Percentiles rank a stretch among this genome's conserved stretches.
phyloP scores from a whole-genome alignment of 495 filamentous ascomycete genomes.

The Bacidia rubella region DNA sequence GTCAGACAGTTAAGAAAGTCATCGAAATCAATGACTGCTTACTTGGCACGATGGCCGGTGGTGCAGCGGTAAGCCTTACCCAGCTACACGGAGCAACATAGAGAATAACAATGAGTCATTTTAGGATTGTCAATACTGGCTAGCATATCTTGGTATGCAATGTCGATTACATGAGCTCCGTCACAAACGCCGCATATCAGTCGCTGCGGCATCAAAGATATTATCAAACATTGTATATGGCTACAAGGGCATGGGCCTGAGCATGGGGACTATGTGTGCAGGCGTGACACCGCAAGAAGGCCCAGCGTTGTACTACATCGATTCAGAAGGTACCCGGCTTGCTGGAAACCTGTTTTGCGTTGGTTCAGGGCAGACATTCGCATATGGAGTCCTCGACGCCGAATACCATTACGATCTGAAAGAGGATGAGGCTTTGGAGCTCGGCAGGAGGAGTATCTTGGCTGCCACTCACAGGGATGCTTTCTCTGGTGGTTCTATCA shows the following conservation, averaged over 20 bases:
- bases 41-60: slow-evolving; percentile 95
- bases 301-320: slow-evolving; percentile 96
- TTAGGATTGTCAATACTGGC: slow-evolving; percentile 98
- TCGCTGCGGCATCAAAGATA: slow-evolving; percentile 95
- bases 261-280: slow-evolving; percentile 98
- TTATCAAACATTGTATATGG: slow-evolving; percentile 94
- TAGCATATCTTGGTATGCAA: slow-evolving; percentile 96
- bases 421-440: slow-evolving; percentile 74
- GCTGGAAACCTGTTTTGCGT: slow-evolving; percentile 96
- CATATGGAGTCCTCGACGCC: slow-evolving; percentile 92
- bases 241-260: slow-evolving; percentile 95
- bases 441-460: slow-evolving; percentile 81
- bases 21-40: slow-evolving; percentile 87
- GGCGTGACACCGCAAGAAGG: slow-evolving; percentile 94
- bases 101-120: slow-evolving; percentile 5
- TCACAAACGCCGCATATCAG: slow-evolving; percentile 95
- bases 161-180: slow-evolving; percentile 97
- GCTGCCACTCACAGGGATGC: slow-evolving; percentile 97
- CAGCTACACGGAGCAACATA: slow-evolving; percentile 3
- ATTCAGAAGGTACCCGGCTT: slow-evolving; percentile 88
- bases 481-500: slow-evolving; percentile 96
- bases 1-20: slow-evolving; percentile 98
- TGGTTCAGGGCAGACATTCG: slow-evolving; percentile 94
- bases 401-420: slow-evolving; percentile 83
- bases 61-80: slow-evolving; percentile 59